These are phyloP conservation scores for Saccharomyces hybrid DNA, from an alignment of 1,139 yeast genomes.

Conservation along the genomic window DNA sequence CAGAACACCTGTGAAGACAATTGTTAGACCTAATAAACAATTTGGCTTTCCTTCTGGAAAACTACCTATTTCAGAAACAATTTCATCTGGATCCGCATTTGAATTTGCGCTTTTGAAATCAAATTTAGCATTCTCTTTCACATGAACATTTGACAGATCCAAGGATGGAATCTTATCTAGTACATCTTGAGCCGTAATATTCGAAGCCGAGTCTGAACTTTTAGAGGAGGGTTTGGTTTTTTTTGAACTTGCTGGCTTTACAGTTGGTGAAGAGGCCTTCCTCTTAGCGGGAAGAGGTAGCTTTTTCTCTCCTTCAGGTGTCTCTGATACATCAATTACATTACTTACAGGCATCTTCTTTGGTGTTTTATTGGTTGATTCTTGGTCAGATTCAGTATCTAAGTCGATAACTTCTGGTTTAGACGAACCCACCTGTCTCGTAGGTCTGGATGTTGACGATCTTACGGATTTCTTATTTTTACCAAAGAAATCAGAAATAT, in stretches of 20 bases:
- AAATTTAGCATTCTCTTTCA: conserved; percentile 26
- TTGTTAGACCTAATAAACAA: conserved; percentile 78
- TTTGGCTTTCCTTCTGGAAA: conserved; percentile 71
- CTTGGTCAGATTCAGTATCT: conserved; percentile 17
- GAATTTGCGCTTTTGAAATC: conserved; percentile 17
- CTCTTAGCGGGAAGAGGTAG: background rate
- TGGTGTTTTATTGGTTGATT: conserved; percentile 2
- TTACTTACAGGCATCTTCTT: background rate
- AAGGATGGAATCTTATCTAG: conserved; percentile 28
- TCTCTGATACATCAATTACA: background rate
- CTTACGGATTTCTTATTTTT: conserved; percentile 7
- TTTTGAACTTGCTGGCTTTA: background rate
- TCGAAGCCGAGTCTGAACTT: background rate
- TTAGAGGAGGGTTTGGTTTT: background rate
- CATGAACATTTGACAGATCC: conserved; percentile 26
- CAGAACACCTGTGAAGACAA: conserved; percentile 87
- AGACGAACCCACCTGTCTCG: conserved; percentile 8
- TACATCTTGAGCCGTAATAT: conserved; percentile 26
- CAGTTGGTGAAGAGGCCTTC: conserved; percentile 2
- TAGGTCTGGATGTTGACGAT: conserved; percentile 4
- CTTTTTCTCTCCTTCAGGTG: background rate
- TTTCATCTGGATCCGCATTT: conserved; percentile 9
- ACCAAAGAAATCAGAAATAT: conserved; percentile 36
- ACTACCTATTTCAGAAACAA: conserved; percentile 11
- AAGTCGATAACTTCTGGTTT: conserved; percentile 20